These are phyloP conservation scores for Amphirosellinia nigrospora DNA, from an alignment of 495 filamentous ascomycete genomes.

Conservation along the genomic window DNA sequence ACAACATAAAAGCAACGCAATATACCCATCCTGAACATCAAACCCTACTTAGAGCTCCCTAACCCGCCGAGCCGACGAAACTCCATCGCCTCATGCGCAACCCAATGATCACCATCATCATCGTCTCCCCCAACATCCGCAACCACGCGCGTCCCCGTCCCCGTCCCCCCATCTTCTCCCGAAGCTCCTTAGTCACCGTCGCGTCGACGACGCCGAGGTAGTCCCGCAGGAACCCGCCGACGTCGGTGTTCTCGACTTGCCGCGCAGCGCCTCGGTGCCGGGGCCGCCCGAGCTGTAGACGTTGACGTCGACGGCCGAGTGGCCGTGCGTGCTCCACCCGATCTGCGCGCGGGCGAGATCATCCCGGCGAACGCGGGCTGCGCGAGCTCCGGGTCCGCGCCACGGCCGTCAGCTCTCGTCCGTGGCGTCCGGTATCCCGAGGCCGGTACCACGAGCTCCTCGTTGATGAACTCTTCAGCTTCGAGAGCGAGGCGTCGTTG, in stretches of 20 bases:
- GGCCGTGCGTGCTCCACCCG: slow-evolving; percentile 91
- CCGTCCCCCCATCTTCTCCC: slow-evolving; percentile 64
- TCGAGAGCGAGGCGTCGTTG: slow-evolving; percentile 37
- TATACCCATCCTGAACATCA: neutral
- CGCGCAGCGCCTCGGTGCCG: slow-evolving; percentile 60
- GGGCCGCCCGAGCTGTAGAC: slow-evolving; percentile 74
- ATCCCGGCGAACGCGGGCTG: slow-evolving; percentile 78
- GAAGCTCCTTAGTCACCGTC: slow-evolving; percentile 74
- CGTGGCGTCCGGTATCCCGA: slow-evolving; percentile 78
- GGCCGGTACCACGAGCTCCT: slow-evolving; percentile 63
- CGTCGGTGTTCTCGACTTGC: slow-evolving; percentile 96
- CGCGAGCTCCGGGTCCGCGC: slow-evolving; percentile 59
- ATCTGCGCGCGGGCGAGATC: slow-evolving; percentile 86
- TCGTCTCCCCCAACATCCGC: neutral
- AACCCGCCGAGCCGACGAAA: neutral
- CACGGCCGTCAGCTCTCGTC: slow-evolving; percentile 73
- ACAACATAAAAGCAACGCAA: neutral
- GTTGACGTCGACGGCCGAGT: slow-evolving; percentile 90
- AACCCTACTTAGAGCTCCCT: neutral
- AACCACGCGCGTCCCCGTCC: neutral
- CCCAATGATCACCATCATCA: neutral
- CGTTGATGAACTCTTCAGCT: slow-evolving; percentile 64
- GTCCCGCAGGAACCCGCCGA: slow-evolving; percentile 77
- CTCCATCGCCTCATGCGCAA: slow-evolving; percentile 30
- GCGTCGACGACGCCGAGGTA: slow-evolving; percentile 84